Evolutionary conservation across 202 grass and related monocot genomes (phyloP), one percentile per base, ranked within the genome.

Genomic region (Zoysia matrella): DNA sequence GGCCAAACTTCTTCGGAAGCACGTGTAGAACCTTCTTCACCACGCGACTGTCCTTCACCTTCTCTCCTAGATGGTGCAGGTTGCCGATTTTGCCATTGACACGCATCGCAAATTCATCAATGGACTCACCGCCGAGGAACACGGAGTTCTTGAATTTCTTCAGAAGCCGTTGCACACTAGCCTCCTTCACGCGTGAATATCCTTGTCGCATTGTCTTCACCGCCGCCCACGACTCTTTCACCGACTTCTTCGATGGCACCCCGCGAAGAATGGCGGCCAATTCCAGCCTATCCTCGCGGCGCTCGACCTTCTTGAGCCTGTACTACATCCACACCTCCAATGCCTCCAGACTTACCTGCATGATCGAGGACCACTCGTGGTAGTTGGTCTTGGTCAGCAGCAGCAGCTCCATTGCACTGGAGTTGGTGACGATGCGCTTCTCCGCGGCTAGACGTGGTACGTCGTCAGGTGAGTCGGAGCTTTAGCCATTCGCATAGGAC

Each of bases 1-100:
- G 60, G 1, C 16, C 0, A 4, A 39, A 78, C 3, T 4, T 47
- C 1, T 45, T 5, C 1, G 75, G 60, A 2, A 78, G 47, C 0
- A 78, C 45, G 4, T 47, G 60, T 3, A 78, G 60, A 4, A 78
- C 4, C 9, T 78, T 78, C 18, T 78, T 78, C 3, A 78, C 22
- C 3, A 78, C 47, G 0, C 4, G 6, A 0, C 6, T 3, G 0
- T 77, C 75, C 2, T 64, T 46, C 9, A 78, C 6, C 1, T 1
- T 0, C 2, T 51, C 75, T 0, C 75, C 75, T 0, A 65, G 55
- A 3, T 7, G 4, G 1, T 15, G 52, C 4, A 78, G 30, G 1
- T 78, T 51, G 12, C 3, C 43, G 52, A 8, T 11, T 2, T 45
- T 51, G 3, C 52, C 13, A 14, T 2, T 7, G 3, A 78, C 52